These are phyloP conservation scores for Decorospora gaudefroyi DNA, from an alignment of 2,329 filamentous ascomycete species.

Conservation along the genomic window DNA sequence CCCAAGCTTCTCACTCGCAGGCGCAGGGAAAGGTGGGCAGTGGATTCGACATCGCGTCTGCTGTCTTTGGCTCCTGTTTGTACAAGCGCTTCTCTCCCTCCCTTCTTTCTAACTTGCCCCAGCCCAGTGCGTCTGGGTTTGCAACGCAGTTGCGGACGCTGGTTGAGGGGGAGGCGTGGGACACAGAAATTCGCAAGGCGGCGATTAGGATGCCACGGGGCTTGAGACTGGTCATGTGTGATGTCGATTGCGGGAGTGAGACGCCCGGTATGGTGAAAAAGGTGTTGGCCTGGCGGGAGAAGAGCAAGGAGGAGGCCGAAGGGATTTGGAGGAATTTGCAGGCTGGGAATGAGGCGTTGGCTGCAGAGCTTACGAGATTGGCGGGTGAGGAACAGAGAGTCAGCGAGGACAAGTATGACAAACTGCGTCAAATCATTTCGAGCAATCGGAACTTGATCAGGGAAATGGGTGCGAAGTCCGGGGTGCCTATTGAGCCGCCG, in stretches of 20 bases:
- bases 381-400: slow-evolving; percentile 50
- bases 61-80: slow-evolving; percentile 86
- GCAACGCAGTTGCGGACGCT: slow-evolving; percentile 65
- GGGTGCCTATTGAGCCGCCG: slow-evolving; percentile 84
- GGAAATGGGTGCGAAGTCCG: slow-evolving; percentile 73
- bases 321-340: slow-evolving; percentile 77
- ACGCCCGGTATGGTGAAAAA: slow-evolving; percentile 96
- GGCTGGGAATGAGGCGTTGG: slow-evolving; percentile 71
- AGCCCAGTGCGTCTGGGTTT: slow-evolving; percentile 70
- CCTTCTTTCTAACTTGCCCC: slow-evolving; percentile 69
- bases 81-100: slow-evolving; percentile 91
- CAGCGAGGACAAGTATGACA: slow-evolving; percentile 48
- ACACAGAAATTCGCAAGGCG: slow-evolving; percentile 73
- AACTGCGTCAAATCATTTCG: slow-evolving; percentile 58
- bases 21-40: slow-evolving; percentile 96
- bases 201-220: slow-evolving; percentile 72
- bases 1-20: slow-evolving; percentile 90
- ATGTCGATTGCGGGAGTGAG: slow-evolving; percentile 91
- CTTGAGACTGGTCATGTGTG: slow-evolving; percentile 84
- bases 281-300: slow-evolving; percentile 78
- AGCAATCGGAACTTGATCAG: slow-evolving; percentile 66
- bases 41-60: slow-evolving; percentile 92
- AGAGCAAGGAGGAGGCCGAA: slow-evolving; percentile 66
- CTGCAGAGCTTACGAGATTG: slow-evolving; percentile 62
- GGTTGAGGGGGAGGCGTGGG: slow-evolving; percentile 72